Base-by-base conservation (phyloP, 2,329 filamentous ascomycete species). In the Colletotrichum orbiculare region DNA sequence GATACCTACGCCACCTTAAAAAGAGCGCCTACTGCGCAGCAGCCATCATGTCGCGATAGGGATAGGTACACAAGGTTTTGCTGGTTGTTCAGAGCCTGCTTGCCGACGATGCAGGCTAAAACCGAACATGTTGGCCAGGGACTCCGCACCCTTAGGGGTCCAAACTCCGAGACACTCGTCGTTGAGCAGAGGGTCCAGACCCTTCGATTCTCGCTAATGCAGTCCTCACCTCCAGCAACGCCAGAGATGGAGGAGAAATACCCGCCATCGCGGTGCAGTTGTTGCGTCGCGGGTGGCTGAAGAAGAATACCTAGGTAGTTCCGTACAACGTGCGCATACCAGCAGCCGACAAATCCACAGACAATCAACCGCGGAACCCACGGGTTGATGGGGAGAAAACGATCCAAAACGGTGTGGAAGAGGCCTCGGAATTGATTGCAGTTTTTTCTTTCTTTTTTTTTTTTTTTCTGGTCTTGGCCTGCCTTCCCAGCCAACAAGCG, bases 81-180 rank as follows among this genome's bases (percentile, higher is more conserved):
- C 25, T 25, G 25, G 25, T 25, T 25, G 25, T 25, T 5, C 25
- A 25, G 25, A 25, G 25, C 25, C 25, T 25, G 25, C 25, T 25
- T 25, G 25, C 25, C 25, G 25, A 25, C 25, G 25, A 42, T 17
- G 39, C 34, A 11, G 17, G 15, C 11, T 46, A 43, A 6, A 7
- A 43, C 15, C 42, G 6, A n/a, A n/a, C 43, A 11, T 9, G 9
- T n/a, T 38, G 54, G 41, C 33, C 34, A 43, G 55, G 47, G 33
- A 38, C 9, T 58, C 13, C 54, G 35, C 39, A 60, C 56, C 56
- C 61, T 46, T 55, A 55, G 46, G 38, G 56, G 56, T 49, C 43
- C 50, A 49, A 47, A 42, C 10, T 37, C n/a, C 38, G 45, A 49
- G 42, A 47, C 48, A 25, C 34, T 49, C 11, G 35, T 38, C 37